Percentiles rank a stretch among this genome's conserved stretches.
phyloP scores from a whole-genome alignment of 1,139 yeast genomes.

The Suhomyces guaymorum region DNA sequence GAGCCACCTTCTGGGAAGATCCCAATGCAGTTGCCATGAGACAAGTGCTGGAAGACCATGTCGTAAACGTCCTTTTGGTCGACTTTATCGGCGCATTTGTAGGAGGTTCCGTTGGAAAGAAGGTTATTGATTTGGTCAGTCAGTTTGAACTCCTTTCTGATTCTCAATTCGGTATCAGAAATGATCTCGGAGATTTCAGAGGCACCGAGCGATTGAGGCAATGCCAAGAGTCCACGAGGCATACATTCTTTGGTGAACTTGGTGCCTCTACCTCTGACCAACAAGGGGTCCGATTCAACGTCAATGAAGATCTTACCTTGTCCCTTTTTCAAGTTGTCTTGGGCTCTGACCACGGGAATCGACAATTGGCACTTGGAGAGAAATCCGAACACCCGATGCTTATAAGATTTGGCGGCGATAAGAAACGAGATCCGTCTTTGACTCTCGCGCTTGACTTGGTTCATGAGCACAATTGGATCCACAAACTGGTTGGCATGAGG shows the following conservation, averaged over 20 bases:
- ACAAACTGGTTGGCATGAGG: conserved; percentile 98
- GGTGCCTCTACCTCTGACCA: conserved; percentile 67
- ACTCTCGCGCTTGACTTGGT: conserved; percentile 72
- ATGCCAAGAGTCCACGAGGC: conserved; percentile 68
- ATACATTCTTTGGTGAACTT: conserved; percentile 65
- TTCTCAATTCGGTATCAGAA: conserved; percentile 71
- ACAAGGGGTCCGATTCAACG: conserved; percentile 46
- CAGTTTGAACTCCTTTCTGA: conserved; percentile 71
- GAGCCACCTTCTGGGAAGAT: conserved; percentile 85
- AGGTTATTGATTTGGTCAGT: conserved; percentile 43
- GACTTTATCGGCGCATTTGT: conserved; percentile 75
- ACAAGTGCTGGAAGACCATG: conserved; percentile 77
- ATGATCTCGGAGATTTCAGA: conserved; percentile 67
- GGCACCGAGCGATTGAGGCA: conserved; percentile 80
- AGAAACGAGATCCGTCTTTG: conserved; percentile 78
- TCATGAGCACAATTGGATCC: conserved; percentile 84
- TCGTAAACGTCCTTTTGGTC: conserved; percentile 84
- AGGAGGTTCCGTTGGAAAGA: conserved; percentile 56
- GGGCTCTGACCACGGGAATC: conserved; percentile 90
- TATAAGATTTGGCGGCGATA: conserved; percentile 81
- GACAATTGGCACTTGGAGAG: conserved; percentile 75
- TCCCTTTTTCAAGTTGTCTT: conserved; percentile 70
- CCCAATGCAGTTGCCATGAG: conserved; percentile 83
- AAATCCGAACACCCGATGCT: conserved; percentile 66
- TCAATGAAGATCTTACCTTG: conserved; percentile 60